Evolutionary conservation across 2,329 filamentous ascomycete genomes (phyloP).

Genomic region (Alternaria sp.): DNA sequence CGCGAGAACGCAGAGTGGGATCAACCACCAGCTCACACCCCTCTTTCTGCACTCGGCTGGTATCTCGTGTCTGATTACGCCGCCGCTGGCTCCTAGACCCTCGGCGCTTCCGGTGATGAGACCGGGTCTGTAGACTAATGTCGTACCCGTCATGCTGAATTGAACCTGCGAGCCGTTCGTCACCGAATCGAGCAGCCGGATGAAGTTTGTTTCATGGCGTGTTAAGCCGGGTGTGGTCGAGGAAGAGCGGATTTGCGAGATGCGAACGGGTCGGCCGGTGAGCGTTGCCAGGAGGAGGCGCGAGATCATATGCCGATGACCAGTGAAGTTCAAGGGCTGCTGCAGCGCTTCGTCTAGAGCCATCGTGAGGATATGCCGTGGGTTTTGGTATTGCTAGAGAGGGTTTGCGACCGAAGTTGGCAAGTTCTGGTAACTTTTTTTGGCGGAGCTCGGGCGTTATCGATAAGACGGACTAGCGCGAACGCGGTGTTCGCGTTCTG

Average conservation of each 20-base stretch:
- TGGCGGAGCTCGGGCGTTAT: conserved; percentile 12
- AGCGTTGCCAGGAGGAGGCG: conserved; percentile 90
- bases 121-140: conserved; percentile 88
- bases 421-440: conserved; percentile 27
- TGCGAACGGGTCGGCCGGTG: conserved; percentile 85
- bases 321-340: conserved; percentile 73
- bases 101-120: conserved; percentile 85
- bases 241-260: conserved; percentile 89
- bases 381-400: background rate
- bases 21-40: conserved; percentile 88
- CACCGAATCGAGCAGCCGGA: conserved; percentile 90
- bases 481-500: conserved; percentile 8
- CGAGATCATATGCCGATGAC: conserved; percentile 80
- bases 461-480: conserved; percentile 16
- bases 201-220: conserved; percentile 91
- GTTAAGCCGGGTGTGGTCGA: conserved; percentile 89
- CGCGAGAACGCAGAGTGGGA: conserved; percentile 86
- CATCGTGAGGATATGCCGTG: conserved; percentile 24
- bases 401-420: background rate
- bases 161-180: conserved; percentile 96
- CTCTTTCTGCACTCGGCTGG: conserved; percentile 77
- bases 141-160: conserved; percentile 95
- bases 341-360: conserved; percentile 48
- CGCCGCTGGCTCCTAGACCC: conserved; percentile 73
- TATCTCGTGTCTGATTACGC: conserved; percentile 81